Percentiles rank a stretch among this genome's conserved stretches.
These are phyloP conservation scores for Fagopyrum homotropicum DNA, from an alignment of 148 eudicot genomes.

Conservation along the genomic window DNA sequence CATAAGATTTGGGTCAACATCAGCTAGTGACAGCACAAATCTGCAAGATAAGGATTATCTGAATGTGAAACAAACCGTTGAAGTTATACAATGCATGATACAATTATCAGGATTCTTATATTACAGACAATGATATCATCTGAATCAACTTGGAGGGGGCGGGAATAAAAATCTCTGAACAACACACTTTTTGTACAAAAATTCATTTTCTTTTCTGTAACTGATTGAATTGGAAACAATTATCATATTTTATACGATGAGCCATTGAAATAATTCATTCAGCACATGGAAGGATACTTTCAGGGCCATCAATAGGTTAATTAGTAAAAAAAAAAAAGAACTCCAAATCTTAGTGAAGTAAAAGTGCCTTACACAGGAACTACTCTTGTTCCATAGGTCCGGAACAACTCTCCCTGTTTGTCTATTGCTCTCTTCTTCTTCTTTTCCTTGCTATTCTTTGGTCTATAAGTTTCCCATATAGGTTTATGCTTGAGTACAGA, in stretches of 20 bases:
- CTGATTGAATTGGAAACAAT: neutral
- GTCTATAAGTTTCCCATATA: slow-evolving; percentile 65
- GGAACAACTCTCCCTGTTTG: slow-evolving; percentile 67
- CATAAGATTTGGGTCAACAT: slow-evolving; percentile 84
- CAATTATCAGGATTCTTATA: neutral
- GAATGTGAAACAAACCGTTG: neutral
- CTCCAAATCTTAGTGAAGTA: neutral
- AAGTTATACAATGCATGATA: neutral
- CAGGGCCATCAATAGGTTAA: neutral
- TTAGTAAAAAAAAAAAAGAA: neutral
- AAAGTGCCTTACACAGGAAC: slow-evolving; percentile 74
- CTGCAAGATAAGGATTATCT: slow-evolving; percentile 29
- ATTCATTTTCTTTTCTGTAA: neutral
- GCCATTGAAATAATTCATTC: neutral
- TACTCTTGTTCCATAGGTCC: slow-evolving; percentile 95
- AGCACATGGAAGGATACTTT: slow-evolving; percentile 1
- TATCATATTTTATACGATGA: neutral
- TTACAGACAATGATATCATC: neutral
- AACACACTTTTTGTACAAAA: too few relatives aligned
- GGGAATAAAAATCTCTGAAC: neutral
- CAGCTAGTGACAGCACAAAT: slow-evolving; percentile 93
- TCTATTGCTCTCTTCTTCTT: slow-evolving; percentile 38
- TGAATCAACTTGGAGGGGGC: too few relatives aligned
- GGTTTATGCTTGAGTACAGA: slow-evolving; percentile 93
- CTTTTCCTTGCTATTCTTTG: slow-evolving; percentile 44